Conservation (phyloP, 768 basidiomycete species). For the Leccinum subtestaceum region DNA sequence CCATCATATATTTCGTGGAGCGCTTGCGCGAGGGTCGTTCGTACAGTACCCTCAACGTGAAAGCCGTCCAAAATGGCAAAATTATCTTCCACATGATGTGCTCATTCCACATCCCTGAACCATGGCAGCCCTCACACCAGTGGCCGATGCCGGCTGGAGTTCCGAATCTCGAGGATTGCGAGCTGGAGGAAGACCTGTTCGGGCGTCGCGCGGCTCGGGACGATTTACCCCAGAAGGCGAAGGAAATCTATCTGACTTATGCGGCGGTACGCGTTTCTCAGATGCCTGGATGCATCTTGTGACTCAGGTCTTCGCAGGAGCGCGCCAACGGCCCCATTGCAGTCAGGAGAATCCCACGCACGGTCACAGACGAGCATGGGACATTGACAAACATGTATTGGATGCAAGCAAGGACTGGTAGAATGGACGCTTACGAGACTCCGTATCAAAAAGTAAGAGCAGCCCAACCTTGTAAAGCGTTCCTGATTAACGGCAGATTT, state of each 20-base stretch:
- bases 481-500: slow-evolving; percentile 3
- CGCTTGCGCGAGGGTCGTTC: slow-evolving; percentile 70
- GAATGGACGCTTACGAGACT: slow-evolving; percentile 58
- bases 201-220: slow-evolving; percentile 27
- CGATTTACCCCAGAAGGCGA: slow-evolving; percentile 33
- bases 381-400: slow-evolving; percentile 62
- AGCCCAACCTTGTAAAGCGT: background rate
- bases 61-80: slow-evolving; percentile 54
- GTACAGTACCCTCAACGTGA: slow-evolving; percentile 65
- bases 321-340: slow-evolving; percentile 66
- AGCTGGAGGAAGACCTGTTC: slow-evolving; percentile 49
- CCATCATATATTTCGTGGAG: slow-evolving; percentile 79
- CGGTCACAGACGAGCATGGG: slow-evolving; percentile 44
- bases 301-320: slow-evolving; percentile 48
- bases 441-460: slow-evolving; percentile 70
- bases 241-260: slow-evolving; percentile 31
- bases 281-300: slow-evolving; percentile 20
- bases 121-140: slow-evolving; percentile 67
- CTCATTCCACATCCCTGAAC: slow-evolving; percentile 80
- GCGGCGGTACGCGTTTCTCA: slow-evolving; percentile 21
- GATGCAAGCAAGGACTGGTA: slow-evolving; percentile 67
- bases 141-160: slow-evolving; percentile 62
- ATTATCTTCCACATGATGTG: slow-evolving; percentile 66
- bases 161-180: slow-evolving; percentile 59
- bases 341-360: slow-evolving; percentile 51